Evolutionary conservation across 2,329 filamentous ascomycete genomes (phyloP).

Genomic region (Hypomyces rosellus): DNA sequence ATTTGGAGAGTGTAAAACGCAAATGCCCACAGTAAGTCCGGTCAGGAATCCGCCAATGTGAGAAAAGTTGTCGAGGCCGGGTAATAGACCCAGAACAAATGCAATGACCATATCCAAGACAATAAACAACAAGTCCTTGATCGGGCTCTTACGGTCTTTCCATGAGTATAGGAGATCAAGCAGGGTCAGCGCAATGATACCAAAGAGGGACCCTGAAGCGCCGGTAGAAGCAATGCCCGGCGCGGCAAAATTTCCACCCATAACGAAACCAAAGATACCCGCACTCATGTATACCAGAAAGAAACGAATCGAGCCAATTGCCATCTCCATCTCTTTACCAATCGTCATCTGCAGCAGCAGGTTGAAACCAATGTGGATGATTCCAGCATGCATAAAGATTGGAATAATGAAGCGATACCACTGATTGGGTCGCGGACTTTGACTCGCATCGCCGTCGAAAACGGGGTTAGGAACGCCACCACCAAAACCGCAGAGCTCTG

Average conservation of each 20-base stretch:
- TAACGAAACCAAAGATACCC: slow-evolving; percentile 92
- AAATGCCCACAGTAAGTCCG: slow-evolving; percentile 81
- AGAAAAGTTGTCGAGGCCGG: slow-evolving; percentile 92
- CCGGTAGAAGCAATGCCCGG: slow-evolving; percentile 77
- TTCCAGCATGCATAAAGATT: slow-evolving; percentile 89
- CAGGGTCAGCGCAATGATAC: slow-evolving; percentile 79
- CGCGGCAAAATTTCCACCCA: slow-evolving; percentile 89
- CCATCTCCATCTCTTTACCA: slow-evolving; percentile 84
- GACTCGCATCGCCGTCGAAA: slow-evolving; percentile 44
- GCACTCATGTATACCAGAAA: slow-evolving; percentile 82
- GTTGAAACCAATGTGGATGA: slow-evolving; percentile 96
- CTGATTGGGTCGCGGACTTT: slow-evolving; percentile 68
- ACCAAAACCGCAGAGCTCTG: slow-evolving; percentile 76
- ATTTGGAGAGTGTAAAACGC: slow-evolving; percentile 81
- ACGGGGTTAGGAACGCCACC: slow-evolving; percentile 62
- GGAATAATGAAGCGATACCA: slow-evolving; percentile 96
- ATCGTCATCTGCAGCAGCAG: slow-evolving; percentile 85
- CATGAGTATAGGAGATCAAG: slow-evolving; percentile 92
- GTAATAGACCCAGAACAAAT: slow-evolving; percentile 85
- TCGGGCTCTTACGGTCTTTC: slow-evolving; percentile 68
- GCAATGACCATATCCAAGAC: slow-evolving; percentile 79
- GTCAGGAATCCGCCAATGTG: slow-evolving; percentile 96
- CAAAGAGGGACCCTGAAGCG: slow-evolving; percentile 85
- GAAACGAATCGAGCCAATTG: slow-evolving; percentile 84
- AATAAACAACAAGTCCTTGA: slow-evolving; percentile 83